Evolutionary conservation across 2,329 filamentous ascomycete genomes (phyloP), one percentile per base, ranked within the genome.

Genomic region (Penicillium sp.): DNA sequence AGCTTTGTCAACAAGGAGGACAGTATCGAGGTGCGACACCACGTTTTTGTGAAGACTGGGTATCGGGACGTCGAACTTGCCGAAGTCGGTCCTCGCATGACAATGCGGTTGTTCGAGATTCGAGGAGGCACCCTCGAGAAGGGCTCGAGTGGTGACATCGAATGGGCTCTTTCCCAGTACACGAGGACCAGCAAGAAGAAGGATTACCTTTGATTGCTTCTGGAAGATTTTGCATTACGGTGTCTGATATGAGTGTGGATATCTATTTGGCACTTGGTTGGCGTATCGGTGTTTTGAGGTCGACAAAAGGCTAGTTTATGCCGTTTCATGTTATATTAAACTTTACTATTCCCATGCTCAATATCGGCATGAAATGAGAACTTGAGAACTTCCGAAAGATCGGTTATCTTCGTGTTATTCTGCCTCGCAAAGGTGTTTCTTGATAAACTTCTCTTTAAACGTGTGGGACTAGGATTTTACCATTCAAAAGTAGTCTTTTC

Each of bases 121-220:
- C 79, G 90, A 38, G 85, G 85, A 43, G 91, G 93, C 13, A 95
- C 91, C 3, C 74, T 96, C 50, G 93, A 97, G 65, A 95, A 74
- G 52, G 69, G 90, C 63, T 94, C 94, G 69, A 87, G 94, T 57
- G 91, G 91, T 3, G 93, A 98, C 69, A 83, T 94, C 4, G 93
- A 98, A 71, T 98, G 93, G 93, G 86, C 93, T 54, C 76, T 98
- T 54, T 94, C 88, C 51, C 91, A 96, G 65, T 98, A 95, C 69
- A 98, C 91, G 7, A 79, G 93, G 57, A 97, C 91, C 11, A 85
- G 86, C 60, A 83, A 84, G 72, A 97, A 97, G 81, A 96, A 96
- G 82, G 89, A 95, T 64, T 95, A 95, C 65, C 77, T 96, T 44
- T 96, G 56, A 45, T 28, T 42, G 32, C 14, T 41, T 23, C 18